Conservation (phyloP, 2,329 filamentous ascomycete species). For the Annulohypoxylon truncatum region DNA sequence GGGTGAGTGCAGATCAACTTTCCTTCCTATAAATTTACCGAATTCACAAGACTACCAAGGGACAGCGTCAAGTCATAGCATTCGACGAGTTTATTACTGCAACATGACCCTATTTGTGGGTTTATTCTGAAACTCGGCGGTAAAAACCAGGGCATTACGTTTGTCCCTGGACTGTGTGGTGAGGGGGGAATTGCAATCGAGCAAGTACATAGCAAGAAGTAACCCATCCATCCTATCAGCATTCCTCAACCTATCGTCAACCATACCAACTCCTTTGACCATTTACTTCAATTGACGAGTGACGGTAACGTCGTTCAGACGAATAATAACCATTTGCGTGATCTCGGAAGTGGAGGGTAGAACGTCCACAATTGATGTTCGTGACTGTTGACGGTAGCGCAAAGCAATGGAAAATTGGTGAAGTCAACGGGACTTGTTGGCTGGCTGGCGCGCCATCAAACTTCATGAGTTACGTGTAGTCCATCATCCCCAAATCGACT, state of each 20-base stretch:
- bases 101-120: background rate
- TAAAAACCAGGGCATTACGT: background rate
- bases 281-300: background rate
- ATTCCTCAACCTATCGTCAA: background rate
- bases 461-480: background rate
- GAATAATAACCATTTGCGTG: background rate
- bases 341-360: background rate
- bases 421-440: background rate
- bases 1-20: background rate
- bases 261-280: background rate
- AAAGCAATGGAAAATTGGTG: background rate
- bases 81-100: conserved; percentile 5
- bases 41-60: background rate
- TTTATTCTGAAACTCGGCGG: conserved; percentile 11
- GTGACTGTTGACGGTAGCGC: background rate
- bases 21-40: background rate
- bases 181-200: background rate
- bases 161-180: background rate
- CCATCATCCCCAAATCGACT: background rate
- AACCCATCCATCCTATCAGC: background rate
- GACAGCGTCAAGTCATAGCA: background rate
- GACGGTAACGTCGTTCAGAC: background rate
- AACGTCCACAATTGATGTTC: background rate
- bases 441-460: background rate
- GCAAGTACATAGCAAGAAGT: background rate